Base-by-base conservation (phyloP, 2,329 filamentous ascomycete genomes). In the Epichloe scottii region DNA sequence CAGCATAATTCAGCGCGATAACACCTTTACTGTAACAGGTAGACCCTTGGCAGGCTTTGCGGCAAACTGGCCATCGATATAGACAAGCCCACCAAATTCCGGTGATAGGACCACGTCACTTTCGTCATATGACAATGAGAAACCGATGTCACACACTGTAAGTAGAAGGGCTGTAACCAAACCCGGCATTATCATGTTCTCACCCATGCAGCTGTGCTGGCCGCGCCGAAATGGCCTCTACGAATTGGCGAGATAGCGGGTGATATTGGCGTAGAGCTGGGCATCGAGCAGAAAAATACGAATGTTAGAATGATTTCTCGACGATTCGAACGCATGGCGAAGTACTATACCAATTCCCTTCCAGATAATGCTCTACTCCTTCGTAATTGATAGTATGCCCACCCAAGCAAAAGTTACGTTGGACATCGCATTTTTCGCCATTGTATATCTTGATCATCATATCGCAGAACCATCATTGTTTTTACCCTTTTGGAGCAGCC, bases 101-200 rank as follows among this genome's bases (percentile, higher is more conserved):
- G 40, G 33, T 8, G 40, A 45, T 12, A 50, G 48, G 15, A 21
- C 41, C 15, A 45, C 33, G 26, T 50, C 34, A 12, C n/a, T 33
- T 5, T 21, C 48, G 48, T 50, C 48, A 17, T 45, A 50, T 21
- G 48, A 41, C 41, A 50, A 8, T 6, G 41, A 44, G 4, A 45
- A 30, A 12, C 45, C 41, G 6, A 50, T 33, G 7, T 50, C 48
- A 6, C 41, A 34, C 11, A 45, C 41, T 4, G 41, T 50, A 21
- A 45, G 40, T 19, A 50, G 19, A 15, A 50, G 21, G 11, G 48
- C 48, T 5, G 23, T 45, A 7, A 44, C 48, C 19, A 49, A 12
- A 2, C 39, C 48, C 30, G 48, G 48, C 48, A 49, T 49, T 30
- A 49, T 49, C 39, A 49, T 43, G 39, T 49, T 49, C 48, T 49